Base-by-base conservation (phyloP, 176 grass and related monocot species). In the Oryza nivara region DNA sequence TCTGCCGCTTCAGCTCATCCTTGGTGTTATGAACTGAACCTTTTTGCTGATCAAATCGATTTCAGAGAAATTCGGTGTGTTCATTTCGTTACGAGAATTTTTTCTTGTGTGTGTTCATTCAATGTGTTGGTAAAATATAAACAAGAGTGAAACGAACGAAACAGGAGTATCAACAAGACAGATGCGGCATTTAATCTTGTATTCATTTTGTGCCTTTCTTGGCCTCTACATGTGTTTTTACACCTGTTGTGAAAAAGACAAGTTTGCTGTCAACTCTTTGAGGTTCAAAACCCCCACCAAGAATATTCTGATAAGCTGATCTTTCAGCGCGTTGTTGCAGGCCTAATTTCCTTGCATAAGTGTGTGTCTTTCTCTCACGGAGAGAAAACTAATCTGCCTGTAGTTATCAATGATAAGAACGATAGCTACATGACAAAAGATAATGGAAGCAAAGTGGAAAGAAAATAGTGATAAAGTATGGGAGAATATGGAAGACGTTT, bases 271-370 rank as follows among this genome's bases (percentile, higher is more conserved):
- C 67, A 73, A 58, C 1, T 85, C 82, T 63, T 63, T 63, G 20
- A 40, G 41, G 41, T 82, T 72, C 19, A 86, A 77, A 77, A 66
- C 16, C 32, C 32, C 19, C 32, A 71, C 13, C 0, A 2, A 34
- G 45, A 77, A 89, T 86, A 86, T 82, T 56, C 83, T 82, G 72
- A 82, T 46, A 20, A 16, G 45, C 72, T 81, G 72, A 82, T 71
- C 78, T 86, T 77, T 89, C 67, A 68, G 56, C 25, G 49, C 6
- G 73, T 69, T 68, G 63, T 49, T 79, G 13, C 20, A 68, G 49
- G 1, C 20, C 46, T 60, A 44, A 63, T 40, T 69, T 10, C 30
- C 77, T 41, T 17, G 14, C 15, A 84, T n/a, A 54, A 15, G 11
- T 56, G 66, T 40, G 38, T 72, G 0, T 44, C 43, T 68, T n/a